Percentiles rank a stretch among this genome's conserved stretches.
Evolutionary conservation across 2,329 filamentous ascomycete species (phyloP).

Genomic region (Fusarium agapanthi): DNA sequence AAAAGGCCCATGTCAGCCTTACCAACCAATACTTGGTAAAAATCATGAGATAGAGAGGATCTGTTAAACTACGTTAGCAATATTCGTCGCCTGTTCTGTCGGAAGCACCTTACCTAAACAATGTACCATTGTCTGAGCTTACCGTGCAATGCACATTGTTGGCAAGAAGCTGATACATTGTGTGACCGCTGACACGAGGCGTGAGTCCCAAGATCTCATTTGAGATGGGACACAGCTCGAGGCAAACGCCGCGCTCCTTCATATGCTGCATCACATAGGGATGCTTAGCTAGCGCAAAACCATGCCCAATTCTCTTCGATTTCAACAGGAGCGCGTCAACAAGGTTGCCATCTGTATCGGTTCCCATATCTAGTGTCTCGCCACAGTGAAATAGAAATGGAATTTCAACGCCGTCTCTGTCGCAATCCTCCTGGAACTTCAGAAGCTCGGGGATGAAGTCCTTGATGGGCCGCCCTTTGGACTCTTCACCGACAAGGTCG

Average conservation of each 20-base stretch:
- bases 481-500: slow-evolving; percentile 75
- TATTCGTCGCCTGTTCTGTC: not conserved
- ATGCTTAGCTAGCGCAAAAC: slow-evolving; percentile 74
- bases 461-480: slow-evolving; percentile 65
- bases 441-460: slow-evolving; percentile 65
- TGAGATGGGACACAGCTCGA: slow-evolving; percentile 81
- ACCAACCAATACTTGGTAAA: slow-evolving; percentile 79
- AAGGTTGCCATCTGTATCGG: slow-evolving; percentile 72
- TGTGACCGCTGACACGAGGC: slow-evolving; percentile 69
- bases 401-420: slow-evolving; percentile 59
- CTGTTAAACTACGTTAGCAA: slow-evolving; percentile 49
- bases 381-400: slow-evolving; percentile 82
- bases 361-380: slow-evolving; percentile 74
- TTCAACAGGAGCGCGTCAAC: slow-evolving; percentile 72
- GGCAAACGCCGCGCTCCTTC: slow-evolving; percentile 69
- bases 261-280: slow-evolving; percentile 72
- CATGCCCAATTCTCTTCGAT: slow-evolving; percentile 77
- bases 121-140: slow-evolving; percentile 78
- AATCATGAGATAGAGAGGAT: slow-evolving; percentile 77
- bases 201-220: slow-evolving; percentile 79
- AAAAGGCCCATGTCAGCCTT: slow-evolving; percentile 71
- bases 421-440: slow-evolving; percentile 63
- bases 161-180: slow-evolving; percentile 74
- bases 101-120: slow-evolving; percentile 66
- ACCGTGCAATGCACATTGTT: slow-evolving; percentile 78